These are phyloP conservation scores for Toxoplasma gondii DNA, from an alignment of 169 alveolate genomes.

Conservation along the genomic window DNA sequence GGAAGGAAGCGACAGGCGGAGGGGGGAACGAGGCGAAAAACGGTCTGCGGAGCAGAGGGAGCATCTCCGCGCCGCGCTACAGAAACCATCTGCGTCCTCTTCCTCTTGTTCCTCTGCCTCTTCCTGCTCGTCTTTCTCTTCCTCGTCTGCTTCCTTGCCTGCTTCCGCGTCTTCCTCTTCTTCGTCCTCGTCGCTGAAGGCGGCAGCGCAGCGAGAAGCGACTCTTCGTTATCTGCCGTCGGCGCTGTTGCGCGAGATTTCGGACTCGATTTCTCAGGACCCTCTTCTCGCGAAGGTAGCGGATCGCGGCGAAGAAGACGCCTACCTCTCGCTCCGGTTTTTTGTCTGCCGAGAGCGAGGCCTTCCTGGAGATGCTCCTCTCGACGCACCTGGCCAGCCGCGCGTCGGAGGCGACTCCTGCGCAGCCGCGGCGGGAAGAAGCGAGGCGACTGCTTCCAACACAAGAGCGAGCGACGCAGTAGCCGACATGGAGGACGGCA, in stretches of 20 bases:
- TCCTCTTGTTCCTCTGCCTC: neutral
- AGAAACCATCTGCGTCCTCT: neutral
- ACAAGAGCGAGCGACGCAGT: neutral
- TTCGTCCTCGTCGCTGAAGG: neutral
- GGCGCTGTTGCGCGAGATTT: conserved; percentile 17
- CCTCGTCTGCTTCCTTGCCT: neutral
- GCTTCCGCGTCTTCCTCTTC: neutral
- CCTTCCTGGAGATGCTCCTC: neutral
- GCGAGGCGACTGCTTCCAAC: neutral
- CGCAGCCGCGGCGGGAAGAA: neutral
- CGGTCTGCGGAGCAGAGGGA: too few species aligned
- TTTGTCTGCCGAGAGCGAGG: neutral
- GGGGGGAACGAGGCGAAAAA: neutral
- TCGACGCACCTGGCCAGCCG: neutral
- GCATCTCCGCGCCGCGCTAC: neutral
- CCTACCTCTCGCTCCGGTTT: conserved; percentile 17
- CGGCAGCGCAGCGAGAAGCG: neutral
- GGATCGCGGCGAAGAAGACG: neutral
- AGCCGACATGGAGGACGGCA: too few species aligned
- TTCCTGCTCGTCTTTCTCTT: neutral
- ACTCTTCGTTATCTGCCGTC: neutral
- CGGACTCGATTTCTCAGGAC: neutral
- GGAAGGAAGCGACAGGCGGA: neutral
- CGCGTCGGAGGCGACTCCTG: neutral
- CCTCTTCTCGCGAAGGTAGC: conserved; percentile 28